Conservation (phyloP, 345 rosid species). For the Iberis pinnata region DNA sequence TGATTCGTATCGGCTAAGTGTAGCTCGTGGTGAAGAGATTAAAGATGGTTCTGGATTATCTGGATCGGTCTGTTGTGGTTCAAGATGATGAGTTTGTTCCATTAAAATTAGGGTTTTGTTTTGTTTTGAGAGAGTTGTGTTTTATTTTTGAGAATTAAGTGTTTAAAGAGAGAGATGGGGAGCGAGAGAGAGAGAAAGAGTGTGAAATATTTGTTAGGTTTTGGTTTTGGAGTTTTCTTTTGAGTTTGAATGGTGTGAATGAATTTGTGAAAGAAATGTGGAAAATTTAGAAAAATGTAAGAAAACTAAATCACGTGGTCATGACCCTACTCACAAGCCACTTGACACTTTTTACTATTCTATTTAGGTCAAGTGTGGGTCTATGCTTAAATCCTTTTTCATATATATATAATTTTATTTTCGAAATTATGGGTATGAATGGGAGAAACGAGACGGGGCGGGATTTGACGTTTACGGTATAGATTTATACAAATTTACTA, state of each 20-base stretch:
- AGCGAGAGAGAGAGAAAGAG: constrained; percentile 9
- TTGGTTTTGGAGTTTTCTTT: constrained; percentile 7
- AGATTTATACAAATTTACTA: no score
- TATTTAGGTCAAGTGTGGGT: constrained; percentile 33
- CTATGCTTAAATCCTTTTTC: background rate
- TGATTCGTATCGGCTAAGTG: constrained; percentile 59
- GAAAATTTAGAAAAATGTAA: constrained; percentile 8
- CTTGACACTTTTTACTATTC: constrained; percentile 33
- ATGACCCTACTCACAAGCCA: constrained; percentile 30
- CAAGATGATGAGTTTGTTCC: constrained; percentile 36
- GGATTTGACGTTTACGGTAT: no score
- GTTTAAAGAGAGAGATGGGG: constrained; percentile 13
- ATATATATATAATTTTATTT: no score
- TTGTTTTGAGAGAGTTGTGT: constrained; percentile 5
- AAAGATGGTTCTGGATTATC: constrained; percentile 24
- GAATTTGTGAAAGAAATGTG: constrained; percentile 21
- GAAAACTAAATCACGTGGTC: constrained; percentile 32
- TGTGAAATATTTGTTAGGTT: constrained; percentile 26
- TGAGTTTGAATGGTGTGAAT: constrained; percentile 22
- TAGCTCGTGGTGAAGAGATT: constrained; percentile 22
- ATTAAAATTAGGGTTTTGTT: constrained; percentile 31
- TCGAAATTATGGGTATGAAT: no score
- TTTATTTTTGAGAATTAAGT: constrained; percentile 12
- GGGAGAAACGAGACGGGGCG: no score
- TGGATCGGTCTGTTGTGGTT: constrained; percentile 23